phyloP scores from a whole-genome alignment of 192 early-diverging fungal species.

The Obelidium mucronatum region DNA sequence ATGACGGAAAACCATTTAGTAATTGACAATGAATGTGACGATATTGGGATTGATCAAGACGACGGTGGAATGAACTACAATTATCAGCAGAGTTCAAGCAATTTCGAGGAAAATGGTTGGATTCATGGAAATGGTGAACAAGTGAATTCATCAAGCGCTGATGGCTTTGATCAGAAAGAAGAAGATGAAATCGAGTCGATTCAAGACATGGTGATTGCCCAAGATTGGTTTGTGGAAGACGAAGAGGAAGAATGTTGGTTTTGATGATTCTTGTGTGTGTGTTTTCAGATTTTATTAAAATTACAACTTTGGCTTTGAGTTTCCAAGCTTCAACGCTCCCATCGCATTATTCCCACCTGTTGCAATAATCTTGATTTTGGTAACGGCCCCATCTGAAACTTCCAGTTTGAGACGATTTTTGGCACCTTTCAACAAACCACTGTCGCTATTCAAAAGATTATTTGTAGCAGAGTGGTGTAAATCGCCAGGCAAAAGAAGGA shows the following conservation, averaged over 20 bases:
- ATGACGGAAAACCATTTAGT: conserved; percentile 6
- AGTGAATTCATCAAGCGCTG: too few relatives aligned
- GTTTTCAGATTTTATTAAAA: background rate
- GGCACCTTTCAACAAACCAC: background rate
- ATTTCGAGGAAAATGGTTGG: background rate
- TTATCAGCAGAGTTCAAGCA: background rate
- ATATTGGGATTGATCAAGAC: background rate
- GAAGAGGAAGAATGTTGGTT: conserved; percentile 4
- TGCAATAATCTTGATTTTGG: background rate
- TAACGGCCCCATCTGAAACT: background rate
- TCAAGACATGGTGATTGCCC: too few relatives aligned
- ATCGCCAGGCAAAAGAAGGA: conserved; percentile 20
- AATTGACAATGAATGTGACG: background rate
- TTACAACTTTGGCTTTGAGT: background rate
- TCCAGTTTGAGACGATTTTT: conserved; percentile 17
- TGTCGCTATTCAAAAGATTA: background rate
- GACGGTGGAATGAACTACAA: background rate
- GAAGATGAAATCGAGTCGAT: too few relatives aligned
- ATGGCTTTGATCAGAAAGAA: too few relatives aligned
- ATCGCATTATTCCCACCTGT: conserved; percentile 24
- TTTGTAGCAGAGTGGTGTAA: background rate
- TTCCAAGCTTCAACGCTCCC: conserved; percentile 11
- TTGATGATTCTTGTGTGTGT: background rate
- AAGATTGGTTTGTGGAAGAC: background rate
- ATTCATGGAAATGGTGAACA: too few relatives aligned